Evolutionary conservation across 2,329 filamentous ascomycete species (phyloP).

Genomic region (Colletotrichum liaoningense): DNA sequence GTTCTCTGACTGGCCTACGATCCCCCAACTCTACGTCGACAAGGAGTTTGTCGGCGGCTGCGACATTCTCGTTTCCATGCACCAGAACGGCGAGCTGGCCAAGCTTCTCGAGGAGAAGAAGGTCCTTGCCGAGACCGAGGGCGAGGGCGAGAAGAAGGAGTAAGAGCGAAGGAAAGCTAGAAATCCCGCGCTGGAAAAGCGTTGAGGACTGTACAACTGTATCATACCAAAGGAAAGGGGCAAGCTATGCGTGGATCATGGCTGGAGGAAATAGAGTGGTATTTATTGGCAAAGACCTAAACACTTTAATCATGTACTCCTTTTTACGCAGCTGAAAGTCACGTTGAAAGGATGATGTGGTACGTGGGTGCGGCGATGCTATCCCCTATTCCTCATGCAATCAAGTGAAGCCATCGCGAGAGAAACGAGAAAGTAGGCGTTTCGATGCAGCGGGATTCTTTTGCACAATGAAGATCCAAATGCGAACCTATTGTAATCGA

Average conservation of each 20-base stretch:
- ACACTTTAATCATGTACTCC: background rate
- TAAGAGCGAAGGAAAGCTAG: conserved; percentile 25
- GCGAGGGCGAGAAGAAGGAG: conserved; percentile 48
- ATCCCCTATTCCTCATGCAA: background rate
- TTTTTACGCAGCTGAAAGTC: background rate
- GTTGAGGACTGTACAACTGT: conserved; percentile 30
- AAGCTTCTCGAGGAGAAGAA: conserved; percentile 93
- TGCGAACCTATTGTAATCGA: background rate
- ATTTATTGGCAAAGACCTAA: background rate
- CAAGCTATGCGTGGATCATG: conserved; percentile 1
- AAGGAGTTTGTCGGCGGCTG: conserved; percentile 98
- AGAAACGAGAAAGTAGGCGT: too few relatives aligned
- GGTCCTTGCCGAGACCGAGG: conserved; percentile 74
- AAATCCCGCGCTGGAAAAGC: background rate
- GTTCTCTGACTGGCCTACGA: conserved; percentile 99
- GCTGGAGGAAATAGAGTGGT: conserved; percentile 21
- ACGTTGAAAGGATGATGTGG: background rate
- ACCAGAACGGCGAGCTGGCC: conserved; percentile 92
- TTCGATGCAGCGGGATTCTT: background rate
- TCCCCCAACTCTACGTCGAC: conserved; percentile 94
- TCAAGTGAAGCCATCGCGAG: background rate
- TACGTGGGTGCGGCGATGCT: background rate
- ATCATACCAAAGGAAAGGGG: conserved; percentile 24
- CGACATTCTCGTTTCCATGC: conserved; percentile 97
- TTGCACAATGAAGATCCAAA: background rate